Evolutionary conservation across 2,329 filamentous ascomycete genomes (phyloP).

Genomic region (Fusarium newnesense): DNA sequence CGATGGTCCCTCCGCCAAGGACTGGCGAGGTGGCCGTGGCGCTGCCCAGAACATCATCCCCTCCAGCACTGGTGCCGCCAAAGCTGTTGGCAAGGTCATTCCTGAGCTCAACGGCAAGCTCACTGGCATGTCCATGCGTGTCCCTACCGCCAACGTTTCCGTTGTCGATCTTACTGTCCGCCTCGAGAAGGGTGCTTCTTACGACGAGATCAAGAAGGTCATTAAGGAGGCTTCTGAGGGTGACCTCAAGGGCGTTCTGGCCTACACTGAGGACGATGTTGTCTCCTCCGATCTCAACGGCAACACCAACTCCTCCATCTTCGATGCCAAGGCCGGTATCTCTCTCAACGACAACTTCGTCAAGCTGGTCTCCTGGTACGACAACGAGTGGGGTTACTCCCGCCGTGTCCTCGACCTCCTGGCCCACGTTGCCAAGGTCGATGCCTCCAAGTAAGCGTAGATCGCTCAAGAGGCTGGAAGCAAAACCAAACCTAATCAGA

Average conservation of each 20-base stretch:
- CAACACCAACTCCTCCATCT: constrained; percentile 94
- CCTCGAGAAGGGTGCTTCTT: constrained; percentile 87
- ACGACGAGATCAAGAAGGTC: constrained; percentile 92
- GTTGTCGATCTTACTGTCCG: constrained; percentile 97
- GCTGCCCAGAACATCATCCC: constrained; percentile 99
- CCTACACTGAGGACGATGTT: constrained; percentile 96
- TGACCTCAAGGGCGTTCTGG: constrained; percentile 88
- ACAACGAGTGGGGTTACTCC: constrained; percentile 99
- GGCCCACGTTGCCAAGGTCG: constrained; percentile 82
- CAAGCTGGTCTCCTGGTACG: constrained; percentile 98
- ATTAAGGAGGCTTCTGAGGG: constrained; percentile 89
- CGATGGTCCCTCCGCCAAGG: constrained; percentile 96
- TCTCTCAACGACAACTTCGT: constrained; percentile 98
- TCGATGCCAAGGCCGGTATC: constrained; percentile 99
- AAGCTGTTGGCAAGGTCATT: constrained; percentile 99
- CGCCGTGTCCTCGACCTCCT: constrained; percentile 89
- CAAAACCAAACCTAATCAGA: constrained; percentile 42
- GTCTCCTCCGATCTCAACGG: constrained; percentile 96
- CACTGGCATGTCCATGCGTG: constrained; percentile 99
- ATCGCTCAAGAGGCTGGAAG: constrained; percentile 36
- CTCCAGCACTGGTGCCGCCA: constrained; percentile 98
- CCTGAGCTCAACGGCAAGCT: constrained; percentile 98
- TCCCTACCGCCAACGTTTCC: constrained; percentile 98
- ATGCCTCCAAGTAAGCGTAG: constrained; percentile 63
- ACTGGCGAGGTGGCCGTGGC: constrained; percentile 99